These are phyloP conservation scores for Tuber indicum DNA, from an alignment of 495 filamentous ascomycete species.

Conservation along the genomic window DNA sequence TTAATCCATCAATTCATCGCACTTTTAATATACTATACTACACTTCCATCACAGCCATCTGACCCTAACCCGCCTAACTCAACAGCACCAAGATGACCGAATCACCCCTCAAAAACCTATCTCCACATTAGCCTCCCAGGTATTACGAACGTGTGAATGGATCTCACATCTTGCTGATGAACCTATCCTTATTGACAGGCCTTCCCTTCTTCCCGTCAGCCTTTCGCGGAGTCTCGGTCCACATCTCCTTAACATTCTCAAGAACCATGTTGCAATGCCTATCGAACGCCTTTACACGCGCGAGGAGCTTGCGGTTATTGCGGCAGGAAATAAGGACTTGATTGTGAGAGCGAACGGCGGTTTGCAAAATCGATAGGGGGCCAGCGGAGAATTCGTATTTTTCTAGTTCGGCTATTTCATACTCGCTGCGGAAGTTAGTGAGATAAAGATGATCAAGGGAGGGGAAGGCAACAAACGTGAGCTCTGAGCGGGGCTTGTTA, in stretches of 20 bases:
- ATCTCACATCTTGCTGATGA: slow-evolving; percentile 94
- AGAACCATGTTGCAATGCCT: slow-evolving; percentile 97
- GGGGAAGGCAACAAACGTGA: slow-evolving; percentile 29
- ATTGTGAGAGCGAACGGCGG: slow-evolving; percentile 75
- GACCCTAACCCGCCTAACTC: slow-evolving; percentile 49
- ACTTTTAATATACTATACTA: background rate
- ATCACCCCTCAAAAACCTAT: slow-evolving; percentile 88
- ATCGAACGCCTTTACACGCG: slow-evolving; percentile 79
- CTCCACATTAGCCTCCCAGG: slow-evolving; percentile 30
- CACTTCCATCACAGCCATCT: background rate
- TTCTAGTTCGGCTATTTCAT: slow-evolving; percentile 79
- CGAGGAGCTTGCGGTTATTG: slow-evolving; percentile 79
- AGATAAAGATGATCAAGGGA: background rate
- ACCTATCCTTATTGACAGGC: slow-evolving; percentile 94
- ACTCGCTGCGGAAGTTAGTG: slow-evolving; percentile 51
- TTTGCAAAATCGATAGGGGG: slow-evolving; percentile 85
- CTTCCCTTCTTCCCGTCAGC: slow-evolving; percentile 73
- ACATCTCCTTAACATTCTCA: slow-evolving; percentile 99
- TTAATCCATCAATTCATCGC: background rate
- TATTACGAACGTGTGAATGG: background rate
- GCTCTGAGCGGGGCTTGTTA: slow-evolving; percentile 39
- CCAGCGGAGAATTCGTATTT: slow-evolving; percentile 85
- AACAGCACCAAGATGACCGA: slow-evolving; percentile 88
- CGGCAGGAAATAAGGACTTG: slow-evolving; percentile 87
- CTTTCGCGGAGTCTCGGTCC: slow-evolving; percentile 83